Percentiles rank a stretch among this genome's conserved stretches.
phyloP scores from a whole-genome alignment of 345 rosid genomes.

The Eucalyptus erythrocorys region DNA sequence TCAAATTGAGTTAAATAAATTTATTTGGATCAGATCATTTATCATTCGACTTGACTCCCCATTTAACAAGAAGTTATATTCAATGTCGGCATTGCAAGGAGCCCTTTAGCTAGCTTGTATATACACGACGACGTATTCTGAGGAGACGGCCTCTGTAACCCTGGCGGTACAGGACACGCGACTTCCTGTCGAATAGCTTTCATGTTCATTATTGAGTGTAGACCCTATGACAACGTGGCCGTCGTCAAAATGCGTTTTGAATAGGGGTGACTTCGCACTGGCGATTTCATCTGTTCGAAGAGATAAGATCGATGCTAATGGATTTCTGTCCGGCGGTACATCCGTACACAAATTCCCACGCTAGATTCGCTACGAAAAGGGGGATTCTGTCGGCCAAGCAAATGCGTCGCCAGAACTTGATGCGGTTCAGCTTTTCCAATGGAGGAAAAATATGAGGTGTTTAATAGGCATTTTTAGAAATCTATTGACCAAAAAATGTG shows the following conservation, averaged over 20 bases:
- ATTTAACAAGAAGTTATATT: background rate
- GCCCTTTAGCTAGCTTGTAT: background rate
- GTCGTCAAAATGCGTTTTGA: background rate
- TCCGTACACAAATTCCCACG: background rate
- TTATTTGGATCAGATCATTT: too few species aligned
- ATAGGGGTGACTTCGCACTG: background rate
- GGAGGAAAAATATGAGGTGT: too few species aligned
- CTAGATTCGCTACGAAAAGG: background rate
- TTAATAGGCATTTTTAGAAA: too few species aligned
- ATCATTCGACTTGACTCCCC: fast-evolving
- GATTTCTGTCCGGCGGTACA: background rate
- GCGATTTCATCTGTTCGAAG: background rate
- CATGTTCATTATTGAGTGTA: background rate
- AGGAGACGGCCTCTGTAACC: background rate
- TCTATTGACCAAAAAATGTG: too few species aligned
- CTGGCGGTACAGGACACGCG: background rate
- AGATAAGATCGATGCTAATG: background rate
- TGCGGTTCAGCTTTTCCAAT: too few species aligned
- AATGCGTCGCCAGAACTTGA: background rate
- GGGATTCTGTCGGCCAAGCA: background rate
- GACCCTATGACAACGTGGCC: background rate
- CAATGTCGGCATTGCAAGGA: background rate
- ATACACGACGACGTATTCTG: background rate
- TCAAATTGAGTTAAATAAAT: too few species aligned
- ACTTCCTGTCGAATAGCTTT: background rate